Percentiles rank a stretch among this genome's conserved stretches.
Conservation (phyloP, 345 rosid genomes). For the Ceriops zippeliana region DNA sequence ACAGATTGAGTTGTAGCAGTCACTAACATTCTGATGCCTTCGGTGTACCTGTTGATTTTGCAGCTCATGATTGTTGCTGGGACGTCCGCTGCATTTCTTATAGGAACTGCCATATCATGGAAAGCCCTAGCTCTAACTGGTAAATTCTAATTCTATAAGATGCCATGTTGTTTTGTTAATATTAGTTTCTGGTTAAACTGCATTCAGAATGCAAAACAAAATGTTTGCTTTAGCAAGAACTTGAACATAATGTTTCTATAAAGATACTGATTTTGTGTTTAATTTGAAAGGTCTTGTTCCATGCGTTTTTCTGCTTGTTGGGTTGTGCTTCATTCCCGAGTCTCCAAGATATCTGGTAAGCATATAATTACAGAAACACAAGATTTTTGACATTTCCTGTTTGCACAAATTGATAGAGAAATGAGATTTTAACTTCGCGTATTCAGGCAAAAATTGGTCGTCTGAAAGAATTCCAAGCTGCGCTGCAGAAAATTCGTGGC, state of each 20-base stretch:
- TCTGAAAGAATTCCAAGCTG: constrained; percentile 57
- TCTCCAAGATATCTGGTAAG: constrained; percentile 96
- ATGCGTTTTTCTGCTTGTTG: constrained; percentile 62
- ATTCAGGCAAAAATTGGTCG: constrained; percentile 71
- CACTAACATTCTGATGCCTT: not conserved
- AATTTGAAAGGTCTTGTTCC: constrained; percentile 58
- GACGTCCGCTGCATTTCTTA: constrained; percentile 55
- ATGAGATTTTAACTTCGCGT: not conserved
- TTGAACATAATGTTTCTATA: not conserved
- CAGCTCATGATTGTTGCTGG: constrained; percentile 81
- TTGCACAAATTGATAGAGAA: not conserved
- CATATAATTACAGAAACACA: not conserved
- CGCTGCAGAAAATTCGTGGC: constrained; percentile 67
- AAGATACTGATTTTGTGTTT: constrained; percentile 20
- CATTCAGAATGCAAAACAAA: not conserved
- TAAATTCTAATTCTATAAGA: constrained; percentile 17
- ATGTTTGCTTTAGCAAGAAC: no score
- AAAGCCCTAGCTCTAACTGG: constrained; percentile 75
- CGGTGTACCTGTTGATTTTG: constrained; percentile 10
- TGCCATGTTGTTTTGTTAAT: not conserved
- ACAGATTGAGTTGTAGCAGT: not conserved
- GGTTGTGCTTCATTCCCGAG: constrained; percentile 70
- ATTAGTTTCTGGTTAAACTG: not conserved
- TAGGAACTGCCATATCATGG: constrained; percentile 73
- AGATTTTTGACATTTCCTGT: not conserved